Percentiles rank a stretch among this genome's conserved stretches.
Conservation (phyloP, 306 rosid genomes). For the Citrullus amarus region DNA sequence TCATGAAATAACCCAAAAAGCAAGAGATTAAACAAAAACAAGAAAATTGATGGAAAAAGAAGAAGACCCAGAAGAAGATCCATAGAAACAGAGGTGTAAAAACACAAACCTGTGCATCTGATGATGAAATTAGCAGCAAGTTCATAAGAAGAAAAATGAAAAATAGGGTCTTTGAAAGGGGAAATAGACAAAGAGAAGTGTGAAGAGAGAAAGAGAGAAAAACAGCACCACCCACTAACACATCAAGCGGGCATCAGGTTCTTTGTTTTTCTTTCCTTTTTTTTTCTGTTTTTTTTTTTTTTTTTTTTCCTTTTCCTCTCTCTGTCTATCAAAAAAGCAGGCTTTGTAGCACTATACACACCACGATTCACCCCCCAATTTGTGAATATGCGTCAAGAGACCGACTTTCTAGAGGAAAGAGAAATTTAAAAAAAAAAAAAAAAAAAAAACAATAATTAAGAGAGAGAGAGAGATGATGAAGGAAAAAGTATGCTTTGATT, state of each 20-base stretch:
- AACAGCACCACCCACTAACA: conserved; percentile 42
- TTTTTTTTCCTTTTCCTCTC: too few species aligned
- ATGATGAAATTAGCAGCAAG: background rate
- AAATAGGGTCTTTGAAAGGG: background rate
- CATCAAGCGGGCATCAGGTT: conserved; percentile 58
- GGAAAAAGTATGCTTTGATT: background rate
- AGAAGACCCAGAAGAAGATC: conserved; percentile 5
- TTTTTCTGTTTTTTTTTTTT: background rate
- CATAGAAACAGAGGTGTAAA: background rate
- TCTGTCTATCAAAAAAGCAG: conserved; percentile 18
- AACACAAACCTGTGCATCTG: conserved; percentile 6
- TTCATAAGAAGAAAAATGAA: background rate
- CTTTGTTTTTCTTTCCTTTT: conserved; percentile 2
- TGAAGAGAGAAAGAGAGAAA: conserved; percentile 12
- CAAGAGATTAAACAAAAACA: background rate
- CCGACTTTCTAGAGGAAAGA: conserved; percentile 5
- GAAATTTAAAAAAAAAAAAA: background rate
- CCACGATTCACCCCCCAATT: conserved; percentile 32
- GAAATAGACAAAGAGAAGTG: background rate
- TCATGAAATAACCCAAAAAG: background rate
- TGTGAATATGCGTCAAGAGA: conserved; percentile 31
- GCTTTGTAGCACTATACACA: conserved; percentile 25
- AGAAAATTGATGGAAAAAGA: background rate
- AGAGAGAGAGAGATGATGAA: background rate
- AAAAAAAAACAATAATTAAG: background rate